Conservation (phyloP, 2,329 filamentous ascomycete species). For the Cladosporium sp. region DNA sequence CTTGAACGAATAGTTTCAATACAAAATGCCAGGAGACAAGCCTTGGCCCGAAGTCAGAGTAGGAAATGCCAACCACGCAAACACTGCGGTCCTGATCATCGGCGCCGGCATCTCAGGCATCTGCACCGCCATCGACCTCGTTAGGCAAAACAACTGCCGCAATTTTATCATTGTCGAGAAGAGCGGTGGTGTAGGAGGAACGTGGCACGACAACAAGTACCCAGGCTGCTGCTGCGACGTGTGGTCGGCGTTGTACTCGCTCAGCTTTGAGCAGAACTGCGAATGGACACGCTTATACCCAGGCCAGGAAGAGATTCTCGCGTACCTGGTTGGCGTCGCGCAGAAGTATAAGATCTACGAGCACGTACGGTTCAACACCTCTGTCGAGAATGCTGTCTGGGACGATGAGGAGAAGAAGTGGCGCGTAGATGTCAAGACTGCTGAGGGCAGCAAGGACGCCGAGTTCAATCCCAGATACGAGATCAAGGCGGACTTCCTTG, state of each 20-base stretch:
- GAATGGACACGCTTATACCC: conserved; percentile 57
- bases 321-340: conserved; percentile 52
- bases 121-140: conserved; percentile 55
- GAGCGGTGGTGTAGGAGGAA: conserved; percentile 50
- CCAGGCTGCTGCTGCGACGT: conserved; percentile 56
- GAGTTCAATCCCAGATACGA: conserved; percentile 51
- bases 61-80: conserved; percentile 49
- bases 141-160: conserved; percentile 47
- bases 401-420: conserved; percentile 50
- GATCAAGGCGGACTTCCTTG: conserved; percentile 52
- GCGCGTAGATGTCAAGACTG: conserved; percentile 47
- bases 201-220: conserved; percentile 55
- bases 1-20: background rate
- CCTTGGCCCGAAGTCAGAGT: conserved; percentile 45
- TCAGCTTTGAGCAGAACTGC: conserved; percentile 58
- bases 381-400: conserved; percentile 52
- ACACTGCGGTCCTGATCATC: conserved; percentile 54
- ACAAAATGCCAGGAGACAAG: conserved; percentile 36
- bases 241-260: conserved; percentile 54
- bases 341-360: conserved; percentile 52
- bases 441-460: conserved; percentile 49
- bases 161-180: conserved; percentile 58
- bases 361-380: conserved; percentile 56
- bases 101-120: conserved; percentile 47
- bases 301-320: conserved; percentile 57